These are phyloP conservation scores for Limnanthes douglasii DNA, from an alignment of 345 rosid species.

Conservation along the genomic window DNA sequence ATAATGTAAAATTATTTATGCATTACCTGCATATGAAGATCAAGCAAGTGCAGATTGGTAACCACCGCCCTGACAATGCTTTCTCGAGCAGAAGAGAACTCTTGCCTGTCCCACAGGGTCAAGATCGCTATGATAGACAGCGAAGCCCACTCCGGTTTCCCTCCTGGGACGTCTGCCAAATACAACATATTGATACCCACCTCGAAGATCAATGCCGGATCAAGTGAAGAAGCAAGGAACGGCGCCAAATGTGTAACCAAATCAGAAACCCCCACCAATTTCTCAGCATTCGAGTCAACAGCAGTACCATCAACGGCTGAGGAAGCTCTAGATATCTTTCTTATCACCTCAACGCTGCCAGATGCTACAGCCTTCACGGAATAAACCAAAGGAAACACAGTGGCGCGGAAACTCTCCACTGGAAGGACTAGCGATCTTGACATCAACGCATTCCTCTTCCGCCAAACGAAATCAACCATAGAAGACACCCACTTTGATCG, in stretches of 20 bases:
- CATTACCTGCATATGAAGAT: conserved; percentile 95
- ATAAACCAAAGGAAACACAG: conserved; percentile 77
- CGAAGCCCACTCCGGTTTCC: conserved; percentile 98
- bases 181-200: conserved; percentile 92
- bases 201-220: conserved; percentile 86
- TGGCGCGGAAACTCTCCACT: conserved; percentile 71
- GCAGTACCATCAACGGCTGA: conserved; percentile 20
- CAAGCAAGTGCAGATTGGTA: conserved; percentile 83
- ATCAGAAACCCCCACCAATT: conserved; percentile 73
- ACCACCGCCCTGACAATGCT: conserved; percentile 95
- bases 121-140: conserved; percentile 83
- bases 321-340: conserved; percentile 51
- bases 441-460: conserved; percentile 60
- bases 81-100: conserved; percentile 95
- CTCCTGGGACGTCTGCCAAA: conserved; percentile 96
- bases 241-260: conserved; percentile 84
- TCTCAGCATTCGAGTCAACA: conserved; percentile 75
- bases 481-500: conserved; percentile 91
- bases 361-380: conserved; percentile 89
- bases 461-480: conserved; percentile 78
- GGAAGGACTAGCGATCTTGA: conserved; percentile 79
- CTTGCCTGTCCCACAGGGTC: conserved; percentile 98
- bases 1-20: too few species aligned
- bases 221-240: conserved; percentile 83
- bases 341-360: conserved; percentile 59